Conservation (phyloP, 257 asterid species). For the Przewalskia tangutica region DNA sequence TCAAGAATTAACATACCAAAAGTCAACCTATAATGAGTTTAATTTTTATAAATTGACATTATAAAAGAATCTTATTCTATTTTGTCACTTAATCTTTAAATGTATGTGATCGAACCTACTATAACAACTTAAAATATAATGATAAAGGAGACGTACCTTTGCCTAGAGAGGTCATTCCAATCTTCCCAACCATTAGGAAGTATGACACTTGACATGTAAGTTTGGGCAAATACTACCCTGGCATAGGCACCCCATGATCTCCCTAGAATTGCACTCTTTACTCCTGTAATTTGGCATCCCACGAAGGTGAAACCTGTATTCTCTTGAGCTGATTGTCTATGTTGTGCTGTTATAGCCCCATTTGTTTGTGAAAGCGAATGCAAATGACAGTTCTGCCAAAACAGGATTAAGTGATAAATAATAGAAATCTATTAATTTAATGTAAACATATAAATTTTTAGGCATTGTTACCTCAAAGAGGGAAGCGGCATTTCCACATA, state of each 20-base stretch:
- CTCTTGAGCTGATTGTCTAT: conserved; percentile 17
- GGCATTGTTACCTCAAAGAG: conserved; percentile 20
- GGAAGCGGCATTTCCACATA: conserved; percentile 39
- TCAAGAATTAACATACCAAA: background rate
- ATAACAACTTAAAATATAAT: background rate
- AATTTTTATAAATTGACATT: too few species aligned
- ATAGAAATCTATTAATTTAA: too few species aligned
- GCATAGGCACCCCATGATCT: conserved; percentile 45
- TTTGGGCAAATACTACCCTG: conserved; percentile 26
- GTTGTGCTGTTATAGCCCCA: conserved; percentile 47
- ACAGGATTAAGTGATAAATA: too few species aligned
- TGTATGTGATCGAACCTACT: background rate
- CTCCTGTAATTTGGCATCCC: conserved; percentile 23
- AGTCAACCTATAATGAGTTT: background rate
- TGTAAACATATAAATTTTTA: too few species aligned
- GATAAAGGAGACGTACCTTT: conserved; percentile 7
- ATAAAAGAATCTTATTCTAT: too few species aligned
- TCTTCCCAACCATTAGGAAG: conserved; percentile 40
- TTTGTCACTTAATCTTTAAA: too few species aligned
- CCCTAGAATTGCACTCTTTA: conserved; percentile 26
- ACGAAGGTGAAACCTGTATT: conserved; percentile 37
- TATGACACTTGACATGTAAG: conserved; percentile 30
- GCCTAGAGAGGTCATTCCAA: conserved; percentile 31
- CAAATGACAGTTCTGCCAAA: conserved; percentile 30
- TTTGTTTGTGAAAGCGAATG: conserved; percentile 22